phyloP scores from a whole-genome alignment of 768 basidiomycete genomes.

The Amanita polypyramis region DNA sequence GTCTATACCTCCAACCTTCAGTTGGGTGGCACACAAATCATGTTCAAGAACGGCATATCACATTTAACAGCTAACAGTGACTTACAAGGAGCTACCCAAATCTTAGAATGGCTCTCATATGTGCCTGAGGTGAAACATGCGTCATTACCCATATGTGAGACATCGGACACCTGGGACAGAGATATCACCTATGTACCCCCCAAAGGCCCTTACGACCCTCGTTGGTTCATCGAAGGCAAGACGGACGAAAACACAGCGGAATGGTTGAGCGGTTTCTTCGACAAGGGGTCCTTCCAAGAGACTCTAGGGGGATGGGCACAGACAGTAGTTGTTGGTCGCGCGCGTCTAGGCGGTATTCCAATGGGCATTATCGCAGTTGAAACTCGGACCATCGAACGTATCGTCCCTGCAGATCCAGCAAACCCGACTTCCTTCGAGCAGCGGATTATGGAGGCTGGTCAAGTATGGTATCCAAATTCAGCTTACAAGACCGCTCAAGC shows the following conservation, averaged over 20 bases:
- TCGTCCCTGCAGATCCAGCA: constrained; percentile 96
- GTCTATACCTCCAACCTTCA: constrained; percentile 98
- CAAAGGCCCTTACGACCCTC: constrained; percentile 91
- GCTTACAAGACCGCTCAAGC: constrained; percentile 99
- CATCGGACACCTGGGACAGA: constrained; percentile 82
- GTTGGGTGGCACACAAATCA: constrained; percentile 99
- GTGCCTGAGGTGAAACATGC: constrained; percentile 78
- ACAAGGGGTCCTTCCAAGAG: constrained; percentile 96
- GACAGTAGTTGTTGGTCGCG: constrained; percentile 95
- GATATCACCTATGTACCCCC: constrained; percentile 84
- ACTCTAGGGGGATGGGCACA: constrained; percentile 99
- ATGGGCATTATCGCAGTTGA: constrained; percentile 98
- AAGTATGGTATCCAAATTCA: constrained; percentile 99
- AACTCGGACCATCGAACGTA: constrained; percentile 92
- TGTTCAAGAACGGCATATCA: constrained; percentile 99
- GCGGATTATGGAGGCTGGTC: constrained; percentile 98
- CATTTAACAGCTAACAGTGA: constrained; percentile 94
- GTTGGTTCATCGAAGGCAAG: constrained; percentile 98
- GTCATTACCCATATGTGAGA: constrained; percentile 67
- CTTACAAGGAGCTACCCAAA: constrained; percentile 89
- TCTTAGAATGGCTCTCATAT: constrained; percentile 91
- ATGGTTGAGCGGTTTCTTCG: constrained; percentile 90
- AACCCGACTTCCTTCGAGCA: constrained; percentile 96
- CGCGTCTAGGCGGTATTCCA: constrained; percentile 92
- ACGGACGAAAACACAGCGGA: constrained; percentile 66